Conservation (phyloP, 768 basidiomycete genomes). For the Fistulinella prunicolor region DNA sequence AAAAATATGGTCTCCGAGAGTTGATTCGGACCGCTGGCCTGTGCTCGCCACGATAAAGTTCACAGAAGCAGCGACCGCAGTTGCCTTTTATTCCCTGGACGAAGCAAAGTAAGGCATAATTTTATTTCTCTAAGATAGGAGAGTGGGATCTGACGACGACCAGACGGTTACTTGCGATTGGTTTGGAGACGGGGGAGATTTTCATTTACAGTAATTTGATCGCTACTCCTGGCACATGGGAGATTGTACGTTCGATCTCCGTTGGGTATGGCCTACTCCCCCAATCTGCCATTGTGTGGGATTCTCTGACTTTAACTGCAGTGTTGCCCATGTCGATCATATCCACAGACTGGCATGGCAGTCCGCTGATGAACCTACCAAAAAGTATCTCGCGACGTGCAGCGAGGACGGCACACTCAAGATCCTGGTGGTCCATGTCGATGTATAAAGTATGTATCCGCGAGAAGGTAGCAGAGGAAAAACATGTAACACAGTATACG, state of each 20-base stretch:
- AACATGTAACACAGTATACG: slow-evolving; percentile 29
- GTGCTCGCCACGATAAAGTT: slow-evolving; percentile 61
- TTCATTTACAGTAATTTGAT: slow-evolving; percentile 49
- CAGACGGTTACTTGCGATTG: slow-evolving; percentile 70
- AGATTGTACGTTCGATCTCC: slow-evolving; percentile 41
- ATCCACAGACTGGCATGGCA: slow-evolving; percentile 84
- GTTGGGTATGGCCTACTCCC: slow-evolving; percentile 43
- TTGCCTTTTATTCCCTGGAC: slow-evolving; percentile 54
- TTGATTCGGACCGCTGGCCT: slow-evolving; percentile 49
- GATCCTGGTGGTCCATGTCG: slow-evolving; percentile 60
- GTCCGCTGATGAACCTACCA: slow-evolving; percentile 35
- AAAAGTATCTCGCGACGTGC: slow-evolving; percentile 71
- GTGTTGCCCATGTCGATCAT: slow-evolving; percentile 72
- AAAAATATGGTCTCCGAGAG: slow-evolving; percentile 67
- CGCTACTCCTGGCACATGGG: slow-evolving; percentile 43
- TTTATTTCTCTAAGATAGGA: not conserved
- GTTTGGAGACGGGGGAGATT: slow-evolving; percentile 80
- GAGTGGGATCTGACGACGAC: slow-evolving; percentile 1
- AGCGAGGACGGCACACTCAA: slow-evolving; percentile 92
- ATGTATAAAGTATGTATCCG: slow-evolving; percentile 43
- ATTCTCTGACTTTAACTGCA: slow-evolving; percentile 28
- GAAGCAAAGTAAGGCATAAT: slow-evolving; percentile 38
- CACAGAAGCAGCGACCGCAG: slow-evolving; percentile 77
- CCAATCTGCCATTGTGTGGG: not conserved
- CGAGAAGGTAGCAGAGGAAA: slow-evolving; percentile 15